Percentiles rank a stretch among this genome's conserved stretches.
Evolutionary conservation across 345 rosid species (phyloP).

Genomic region (Populus pruinosa): DNA sequence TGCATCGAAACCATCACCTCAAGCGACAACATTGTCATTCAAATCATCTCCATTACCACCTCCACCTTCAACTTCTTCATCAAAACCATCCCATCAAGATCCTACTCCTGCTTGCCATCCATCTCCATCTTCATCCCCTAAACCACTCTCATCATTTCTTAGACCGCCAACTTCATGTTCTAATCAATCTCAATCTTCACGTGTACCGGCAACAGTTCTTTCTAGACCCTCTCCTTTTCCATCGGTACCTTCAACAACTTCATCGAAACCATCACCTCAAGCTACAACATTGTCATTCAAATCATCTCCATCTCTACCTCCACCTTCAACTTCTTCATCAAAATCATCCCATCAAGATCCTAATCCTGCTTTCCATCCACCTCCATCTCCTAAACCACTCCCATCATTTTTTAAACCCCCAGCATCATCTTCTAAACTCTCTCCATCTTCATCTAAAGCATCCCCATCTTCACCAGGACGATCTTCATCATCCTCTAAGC

Average conservation of each 20-base stretch:
- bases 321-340: not conserved
- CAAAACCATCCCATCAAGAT: not conserved
- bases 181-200: not conserved
- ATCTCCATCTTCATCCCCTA: not conserved
- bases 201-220: not conserved
- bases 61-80: not conserved
- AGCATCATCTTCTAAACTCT: not conserved
- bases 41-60: not conserved
- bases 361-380: not conserved
- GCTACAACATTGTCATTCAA: not conserved
- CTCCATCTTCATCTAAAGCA: conserved; percentile 5
- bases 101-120: not conserved
- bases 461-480: not conserved
- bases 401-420: not conserved
- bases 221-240: not conserved
- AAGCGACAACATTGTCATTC: not conserved
- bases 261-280: not conserved
- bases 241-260: not conserved
- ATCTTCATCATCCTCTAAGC: not conserved
- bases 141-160: conserved; percentile 3
- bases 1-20: not conserved
- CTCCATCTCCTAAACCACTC: conserved; percentile 3
- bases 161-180: not conserved
- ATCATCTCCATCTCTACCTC: not conserved
- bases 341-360: not conserved